These are phyloP conservation scores for Cercospora sesami DNA, from an alignment of 2,329 filamentous ascomycete genomes.

Conservation along the genomic window DNA sequence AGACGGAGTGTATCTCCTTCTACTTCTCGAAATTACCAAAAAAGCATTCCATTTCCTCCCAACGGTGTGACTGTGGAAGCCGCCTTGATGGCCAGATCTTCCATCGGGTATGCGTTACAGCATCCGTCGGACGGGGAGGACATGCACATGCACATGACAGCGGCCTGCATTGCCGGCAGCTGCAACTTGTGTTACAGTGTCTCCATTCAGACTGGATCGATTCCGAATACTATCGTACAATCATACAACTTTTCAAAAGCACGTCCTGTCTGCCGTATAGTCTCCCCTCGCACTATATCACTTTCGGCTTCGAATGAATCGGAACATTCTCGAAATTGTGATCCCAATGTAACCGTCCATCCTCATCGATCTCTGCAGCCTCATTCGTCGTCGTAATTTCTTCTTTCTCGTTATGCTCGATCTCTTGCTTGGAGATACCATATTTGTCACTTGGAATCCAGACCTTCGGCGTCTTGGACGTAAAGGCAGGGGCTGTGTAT, in stretches of 20 bases:
- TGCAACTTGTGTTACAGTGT: not conserved
- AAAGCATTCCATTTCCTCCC: not conserved
- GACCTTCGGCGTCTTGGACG: conserved; percentile 45
- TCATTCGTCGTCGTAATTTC: conserved; percentile 48
- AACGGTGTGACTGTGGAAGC: not conserved
- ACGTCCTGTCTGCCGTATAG: not conserved
- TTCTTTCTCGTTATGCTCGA: conserved; percentile 43
- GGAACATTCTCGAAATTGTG: conserved; percentile 46
- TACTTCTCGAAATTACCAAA: not conserved
- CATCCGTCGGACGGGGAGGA: not conserved
- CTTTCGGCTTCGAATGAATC: conserved; percentile 42
- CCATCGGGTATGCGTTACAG: not conserved
- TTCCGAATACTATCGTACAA: not conserved
- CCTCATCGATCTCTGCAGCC: conserved; percentile 47
- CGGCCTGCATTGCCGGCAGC: not conserved
- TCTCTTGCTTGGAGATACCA: conserved; percentile 47
- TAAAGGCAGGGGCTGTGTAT: conserved; percentile 49
- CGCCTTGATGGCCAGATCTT: not conserved
- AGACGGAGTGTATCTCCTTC: not conserved
- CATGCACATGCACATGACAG: not conserved
- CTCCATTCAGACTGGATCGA: not conserved
- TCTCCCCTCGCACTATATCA: conserved; percentile 19
- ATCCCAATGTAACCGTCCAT: conserved; percentile 49
- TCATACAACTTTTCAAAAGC: not conserved
- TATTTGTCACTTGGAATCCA: conserved; percentile 50